phyloP scores from a whole-genome alignment of 371 early-diverging fungal species.

The Batrachochytrium dendrobatidis region DNA sequence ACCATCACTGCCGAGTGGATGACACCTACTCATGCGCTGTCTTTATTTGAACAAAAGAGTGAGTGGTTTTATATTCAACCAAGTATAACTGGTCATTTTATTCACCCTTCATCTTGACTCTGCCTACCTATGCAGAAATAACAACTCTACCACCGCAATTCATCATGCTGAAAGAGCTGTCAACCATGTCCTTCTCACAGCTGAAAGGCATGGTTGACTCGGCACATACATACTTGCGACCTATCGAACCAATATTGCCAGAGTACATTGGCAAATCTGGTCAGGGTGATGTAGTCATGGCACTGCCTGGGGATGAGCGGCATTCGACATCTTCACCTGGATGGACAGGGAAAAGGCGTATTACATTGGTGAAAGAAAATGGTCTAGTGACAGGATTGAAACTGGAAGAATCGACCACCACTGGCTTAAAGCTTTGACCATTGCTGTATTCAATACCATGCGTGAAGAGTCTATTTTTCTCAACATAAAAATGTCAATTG shows the following conservation, averaged over 20 bases:
- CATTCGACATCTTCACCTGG: conserved; percentile 9
- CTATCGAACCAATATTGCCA: conserved; percentile 2
- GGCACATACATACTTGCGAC: not conserved
- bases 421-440: too few species aligned
- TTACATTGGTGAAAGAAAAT: too few species aligned
- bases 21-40: conserved; percentile 54
- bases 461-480: too few species aligned
- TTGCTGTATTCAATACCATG: too few species aligned
- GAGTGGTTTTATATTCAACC: too few species aligned
- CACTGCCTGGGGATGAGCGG: conserved; percentile 10
- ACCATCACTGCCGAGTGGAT: conserved; percentile 59
- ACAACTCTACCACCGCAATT: conserved; percentile 19
- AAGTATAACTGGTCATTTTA: too few species aligned
- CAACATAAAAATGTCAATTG: too few species aligned
- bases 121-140: not conserved
- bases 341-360: too few species aligned
- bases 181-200: not conserved
- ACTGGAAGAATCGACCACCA: too few species aligned
- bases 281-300: not conserved
- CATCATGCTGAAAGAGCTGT: conserved; percentile 12
- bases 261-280: not conserved
- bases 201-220: not conserved
- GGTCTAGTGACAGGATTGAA: too few species aligned
- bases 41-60: conserved; percentile 21
- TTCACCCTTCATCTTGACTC: too few species aligned